Base-by-base conservation (phyloP, 2,329 filamentous ascomycete species). In the Sarocladium kiliense region DNA sequence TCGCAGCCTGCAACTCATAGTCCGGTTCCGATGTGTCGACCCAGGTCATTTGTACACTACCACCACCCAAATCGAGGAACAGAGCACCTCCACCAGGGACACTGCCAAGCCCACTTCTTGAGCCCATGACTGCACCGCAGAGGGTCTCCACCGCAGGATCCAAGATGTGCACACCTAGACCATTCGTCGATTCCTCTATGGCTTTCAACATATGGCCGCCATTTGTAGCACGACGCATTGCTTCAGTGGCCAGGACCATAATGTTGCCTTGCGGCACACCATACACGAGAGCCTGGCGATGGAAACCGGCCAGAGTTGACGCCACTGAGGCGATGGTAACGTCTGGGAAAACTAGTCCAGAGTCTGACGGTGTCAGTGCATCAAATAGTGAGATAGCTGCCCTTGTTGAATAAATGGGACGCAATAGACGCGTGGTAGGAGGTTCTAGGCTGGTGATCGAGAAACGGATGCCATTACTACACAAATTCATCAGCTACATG, bases 391-490 rank as follows among this genome's bases (percentile, higher is more conserved):
- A 96, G 56, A 97, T 94, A 21, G 79, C 81, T 10, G 85, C 87
- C 5, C 92, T 86, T 63, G 91, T 84, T 63, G 88, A 84, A 71
- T 90, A 95, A 55, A 96, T 64, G 25, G 88, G 92, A 18, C 80
- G 85, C 41, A 96, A 78, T 23, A 91, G 82, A 23, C 91, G 87
- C 23, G 88, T 79, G 37, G 77, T 82, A 3, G 84, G 82, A 21
- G 87, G 85, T 3, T 85, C 80, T n/a, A 95, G 78, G 61, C 91
- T 85, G 9, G 91, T 89, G 64, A 96, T 90, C 44, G 90, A 93
- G 76, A 96, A 96, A 55, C 92, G 89, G 64, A 96, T 93, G 63
- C 91, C 92, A 75, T 96, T 97, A 76, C 91, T 90, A 61, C 18
- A 9, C 37, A 49, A 10, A 26, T 21, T 62, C 18, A 53, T 56